Evolutionary conservation across 768 basidiomycete species (phyloP).

Genomic region (Epithele typhae): DNA sequence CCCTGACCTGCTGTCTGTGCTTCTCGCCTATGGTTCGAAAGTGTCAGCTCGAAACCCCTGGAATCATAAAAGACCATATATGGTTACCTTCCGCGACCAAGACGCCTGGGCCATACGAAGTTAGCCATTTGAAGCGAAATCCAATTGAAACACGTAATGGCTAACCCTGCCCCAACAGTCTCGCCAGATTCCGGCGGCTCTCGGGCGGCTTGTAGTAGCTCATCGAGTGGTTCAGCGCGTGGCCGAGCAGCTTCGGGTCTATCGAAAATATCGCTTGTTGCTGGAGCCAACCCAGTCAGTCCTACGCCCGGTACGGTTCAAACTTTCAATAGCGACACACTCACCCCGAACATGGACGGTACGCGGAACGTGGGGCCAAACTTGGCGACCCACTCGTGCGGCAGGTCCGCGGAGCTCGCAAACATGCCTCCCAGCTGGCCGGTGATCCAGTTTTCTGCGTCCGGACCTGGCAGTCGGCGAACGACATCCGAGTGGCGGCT

Average conservation of each 20-base stretch:
- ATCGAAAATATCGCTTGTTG: too few relatives aligned
- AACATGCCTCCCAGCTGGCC: too few relatives aligned
- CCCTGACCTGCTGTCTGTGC: conserved; percentile 36
- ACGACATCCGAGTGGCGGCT: too few relatives aligned
- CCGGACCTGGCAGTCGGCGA: too few relatives aligned
- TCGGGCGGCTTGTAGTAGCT: conserved; percentile 52
- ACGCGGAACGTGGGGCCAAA: conserved; percentile 31
- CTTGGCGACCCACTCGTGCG: conserved; percentile 39
- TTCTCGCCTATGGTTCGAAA: conserved; percentile 22
- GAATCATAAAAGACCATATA: not conserved
- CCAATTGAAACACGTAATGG: not conserved
- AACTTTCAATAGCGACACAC: too few relatives aligned
- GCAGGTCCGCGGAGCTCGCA: not conserved
- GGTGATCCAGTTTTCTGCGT: too few relatives aligned
- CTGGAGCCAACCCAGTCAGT: too few relatives aligned
- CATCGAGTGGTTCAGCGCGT: conserved; percentile 53
- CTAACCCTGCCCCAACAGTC: conserved; percentile 38
- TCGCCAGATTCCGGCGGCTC: conserved; percentile 31
- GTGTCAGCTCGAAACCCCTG: too few relatives aligned
- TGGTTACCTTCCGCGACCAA: conserved; percentile 1
- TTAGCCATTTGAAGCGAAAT: too few relatives aligned
- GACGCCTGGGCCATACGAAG: conserved; percentile 2
- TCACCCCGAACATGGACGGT: too few relatives aligned
- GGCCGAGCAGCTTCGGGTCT: conserved; percentile 31
- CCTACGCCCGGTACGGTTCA: too few relatives aligned